These are phyloP conservation scores for Metarhizium robertsii DNA, from an alignment of 2,329 filamentous ascomycete species.

Conservation along the genomic window DNA sequence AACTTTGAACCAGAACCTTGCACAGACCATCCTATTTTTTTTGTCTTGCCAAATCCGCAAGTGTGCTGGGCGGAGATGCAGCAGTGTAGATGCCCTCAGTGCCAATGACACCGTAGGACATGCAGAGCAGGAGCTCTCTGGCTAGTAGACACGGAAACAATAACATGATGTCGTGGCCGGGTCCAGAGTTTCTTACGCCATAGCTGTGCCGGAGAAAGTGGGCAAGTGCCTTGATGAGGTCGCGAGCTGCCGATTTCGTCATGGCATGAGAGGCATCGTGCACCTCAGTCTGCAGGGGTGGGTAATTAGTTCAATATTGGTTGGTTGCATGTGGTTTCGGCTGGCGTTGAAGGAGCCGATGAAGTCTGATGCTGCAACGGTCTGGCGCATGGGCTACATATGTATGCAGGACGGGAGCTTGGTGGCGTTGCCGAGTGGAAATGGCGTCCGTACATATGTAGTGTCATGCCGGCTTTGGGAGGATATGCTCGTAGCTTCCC, in stretches of 20 bases:
- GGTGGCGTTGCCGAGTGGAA: no score
- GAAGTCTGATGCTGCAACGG: no score
- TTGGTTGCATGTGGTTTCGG: no score
- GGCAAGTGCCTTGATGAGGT: conserved; percentile 41
- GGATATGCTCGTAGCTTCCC: no score
- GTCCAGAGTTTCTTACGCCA: conserved; percentile 38
- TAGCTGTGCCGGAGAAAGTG: conserved; percentile 44
- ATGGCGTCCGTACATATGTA: no score
- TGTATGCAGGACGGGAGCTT: no score
- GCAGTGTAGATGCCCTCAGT: conserved; percentile 51
- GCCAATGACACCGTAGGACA: conserved; percentile 48
- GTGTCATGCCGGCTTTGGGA: no score
- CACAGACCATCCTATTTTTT: background rate
- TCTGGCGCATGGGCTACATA: no score
- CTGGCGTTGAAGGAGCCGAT: no score
- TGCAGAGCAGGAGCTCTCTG: conserved; percentile 41
- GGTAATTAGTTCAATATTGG: no score
- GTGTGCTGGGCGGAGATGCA: conserved; percentile 39
- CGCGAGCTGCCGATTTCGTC: conserved; percentile 40
- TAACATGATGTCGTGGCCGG: conserved; percentile 36
- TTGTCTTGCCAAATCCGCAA: conserved; percentile 39
- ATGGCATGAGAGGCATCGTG: conserved; percentile 41
- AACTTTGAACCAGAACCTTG: no score
- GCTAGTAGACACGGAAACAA: conserved; percentile 47
- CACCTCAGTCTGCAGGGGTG: conserved; percentile 46